Conservation (phyloP, 768 basidiomycete species). For the Gymnopilus junonius region DNA sequence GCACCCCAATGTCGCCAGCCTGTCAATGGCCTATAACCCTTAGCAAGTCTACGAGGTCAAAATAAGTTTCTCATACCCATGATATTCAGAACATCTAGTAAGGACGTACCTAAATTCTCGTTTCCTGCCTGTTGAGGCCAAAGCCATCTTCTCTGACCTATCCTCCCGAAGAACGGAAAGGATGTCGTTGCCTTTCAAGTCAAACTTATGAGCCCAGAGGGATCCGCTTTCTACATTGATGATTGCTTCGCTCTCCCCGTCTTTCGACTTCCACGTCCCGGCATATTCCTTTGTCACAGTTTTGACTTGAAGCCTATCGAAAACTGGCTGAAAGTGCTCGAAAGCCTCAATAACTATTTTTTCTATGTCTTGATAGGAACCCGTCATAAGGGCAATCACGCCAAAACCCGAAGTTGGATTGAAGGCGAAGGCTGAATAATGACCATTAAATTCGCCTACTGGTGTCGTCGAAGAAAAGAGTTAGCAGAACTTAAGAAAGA, state of each 20-base stretch:
- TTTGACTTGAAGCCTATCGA: background rate
- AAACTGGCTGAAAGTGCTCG: background rate
- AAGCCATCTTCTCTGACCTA: background rate
- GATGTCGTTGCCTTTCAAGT: background rate
- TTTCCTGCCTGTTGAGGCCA: background rate
- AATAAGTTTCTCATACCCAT: background rate
- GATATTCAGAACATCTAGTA: background rate
- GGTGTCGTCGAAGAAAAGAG: background rate
- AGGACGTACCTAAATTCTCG: background rate
- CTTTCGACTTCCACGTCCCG: background rate
- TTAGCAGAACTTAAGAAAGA: background rate
- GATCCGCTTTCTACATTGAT: background rate
- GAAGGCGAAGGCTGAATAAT: background rate
- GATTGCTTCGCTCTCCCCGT: background rate
- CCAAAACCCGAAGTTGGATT: background rate
- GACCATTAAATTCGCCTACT: conserved; percentile 2
- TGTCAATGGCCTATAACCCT: background rate
- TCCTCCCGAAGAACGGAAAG: background rate
- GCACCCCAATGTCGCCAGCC: background rate
- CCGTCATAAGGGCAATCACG: conserved; percentile 1
- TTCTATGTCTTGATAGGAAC: background rate
- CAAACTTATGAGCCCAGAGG: background rate
- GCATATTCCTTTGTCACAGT: background rate
- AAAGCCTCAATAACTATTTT: background rate
- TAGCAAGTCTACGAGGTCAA: background rate